A percentile compares a stretch with the other conserved stretches of the same genome.
These are phyloP conservation scores for Venturia carpophila DNA, from an alignment of 2,329 filamentous ascomycete genomes.

Conservation along the genomic window DNA sequence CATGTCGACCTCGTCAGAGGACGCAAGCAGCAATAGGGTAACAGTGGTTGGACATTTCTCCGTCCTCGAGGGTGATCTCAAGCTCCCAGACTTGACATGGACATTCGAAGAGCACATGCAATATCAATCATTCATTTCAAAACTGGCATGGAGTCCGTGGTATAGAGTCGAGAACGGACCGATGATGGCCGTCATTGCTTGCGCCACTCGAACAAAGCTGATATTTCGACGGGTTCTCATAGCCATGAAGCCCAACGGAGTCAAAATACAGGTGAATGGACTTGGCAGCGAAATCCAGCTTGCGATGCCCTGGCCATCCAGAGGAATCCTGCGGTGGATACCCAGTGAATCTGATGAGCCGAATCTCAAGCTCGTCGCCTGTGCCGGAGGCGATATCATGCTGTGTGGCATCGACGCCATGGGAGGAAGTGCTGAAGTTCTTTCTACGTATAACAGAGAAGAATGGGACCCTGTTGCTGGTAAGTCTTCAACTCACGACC, in stretches of 20 bases:
- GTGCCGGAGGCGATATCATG: not conserved
- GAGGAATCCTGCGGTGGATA: conserved; percentile 11
- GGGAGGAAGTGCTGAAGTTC: not conserved
- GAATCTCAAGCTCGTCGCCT: not conserved
- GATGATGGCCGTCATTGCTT: conserved; percentile 4
- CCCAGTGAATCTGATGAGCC: not conserved
- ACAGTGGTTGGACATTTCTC: conserved; percentile 9
- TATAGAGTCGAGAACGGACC: not conserved
- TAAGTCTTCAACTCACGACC: not conserved
- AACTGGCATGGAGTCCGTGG: conserved; percentile 18
- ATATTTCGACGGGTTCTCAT: conserved; percentile 9
- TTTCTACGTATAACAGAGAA: not conserved
- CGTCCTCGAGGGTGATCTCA: not conserved
- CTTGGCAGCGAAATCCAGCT: not conserved
- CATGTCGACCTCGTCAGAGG: not conserved
- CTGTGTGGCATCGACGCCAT: conserved; percentile 6
- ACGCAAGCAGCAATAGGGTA: not conserved
- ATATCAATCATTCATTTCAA: not conserved
- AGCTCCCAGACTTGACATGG: conserved; percentile 13
- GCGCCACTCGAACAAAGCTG: not conserved
- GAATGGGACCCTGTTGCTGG: conserved; percentile 13
- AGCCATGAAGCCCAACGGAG: not conserved
- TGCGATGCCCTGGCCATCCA: conserved; percentile 2
- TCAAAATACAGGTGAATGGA: conserved; percentile 6
- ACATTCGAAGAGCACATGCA: conserved; percentile 18